Percentiles rank a stretch among this genome's conserved stretches.
phyloP scores from a whole-genome alignment of 2,329 filamentous ascomycete genomes.

The Diaporthe sp. region DNA sequence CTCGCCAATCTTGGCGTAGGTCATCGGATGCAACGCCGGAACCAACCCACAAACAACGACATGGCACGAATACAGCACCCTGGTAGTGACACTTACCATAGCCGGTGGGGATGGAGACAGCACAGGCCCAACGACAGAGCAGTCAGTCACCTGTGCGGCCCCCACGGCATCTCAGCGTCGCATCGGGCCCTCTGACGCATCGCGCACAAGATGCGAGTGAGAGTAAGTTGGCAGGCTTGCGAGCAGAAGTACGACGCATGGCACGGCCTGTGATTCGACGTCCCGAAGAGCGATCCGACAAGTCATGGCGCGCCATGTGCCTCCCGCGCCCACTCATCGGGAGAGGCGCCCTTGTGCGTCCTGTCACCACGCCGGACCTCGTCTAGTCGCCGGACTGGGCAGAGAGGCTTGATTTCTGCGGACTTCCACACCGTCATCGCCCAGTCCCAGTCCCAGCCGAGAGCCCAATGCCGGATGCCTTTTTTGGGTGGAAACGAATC shows the following conservation, averaged over 20 bases:
- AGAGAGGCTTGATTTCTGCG: slow-evolving; percentile 2
- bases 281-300: slow-evolving; percentile 29
- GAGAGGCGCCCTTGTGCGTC: slow-evolving; percentile 35
- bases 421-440: neutral
- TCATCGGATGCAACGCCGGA: slow-evolving; percentile 24
- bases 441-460: neutral
- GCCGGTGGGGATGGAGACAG: neutral
- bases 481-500: neutral
- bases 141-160: slow-evolving; percentile 16
- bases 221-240: slow-evolving; percentile 6
- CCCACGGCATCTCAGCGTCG: slow-evolving; percentile 25
- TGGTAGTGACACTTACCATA: too few relatives aligned
- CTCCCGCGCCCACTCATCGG: slow-evolving; percentile 29
- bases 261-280: slow-evolving; percentile 14
- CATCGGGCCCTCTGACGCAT: slow-evolving; percentile 24
- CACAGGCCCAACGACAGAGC: neutral
- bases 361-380: slow-evolving; percentile 33
- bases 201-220: slow-evolving; percentile 9
- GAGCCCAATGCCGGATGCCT: neutral
- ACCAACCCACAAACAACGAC: slow-evolving; percentile 8
- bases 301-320: slow-evolving; percentile 34
- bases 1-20: slow-evolving; percentile 33
- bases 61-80: neutral
- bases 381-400: slow-evolving; percentile 24
- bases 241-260: slow-evolving; percentile 22